phyloP scores from a whole-genome alignment of 78 protist genomes.

The Ministeria vibrans region DNA sequence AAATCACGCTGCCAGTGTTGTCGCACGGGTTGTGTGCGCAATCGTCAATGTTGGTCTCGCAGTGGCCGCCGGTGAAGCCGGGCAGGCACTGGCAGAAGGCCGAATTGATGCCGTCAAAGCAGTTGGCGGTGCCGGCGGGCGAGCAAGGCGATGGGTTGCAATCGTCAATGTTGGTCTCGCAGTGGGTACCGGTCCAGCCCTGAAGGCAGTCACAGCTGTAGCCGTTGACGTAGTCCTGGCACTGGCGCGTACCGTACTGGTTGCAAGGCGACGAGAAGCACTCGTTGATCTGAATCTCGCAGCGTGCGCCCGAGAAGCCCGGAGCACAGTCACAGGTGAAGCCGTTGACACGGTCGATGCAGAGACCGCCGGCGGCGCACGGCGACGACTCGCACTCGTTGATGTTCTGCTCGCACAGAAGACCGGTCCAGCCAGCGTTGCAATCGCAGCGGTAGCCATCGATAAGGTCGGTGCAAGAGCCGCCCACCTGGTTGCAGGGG shows the following conservation, averaged over 20 bases:
- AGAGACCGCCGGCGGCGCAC: no score
- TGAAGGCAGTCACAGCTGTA: background rate
- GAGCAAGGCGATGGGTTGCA: background rate
- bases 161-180: background rate
- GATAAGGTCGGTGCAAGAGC: no score
- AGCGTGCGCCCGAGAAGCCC: background rate
- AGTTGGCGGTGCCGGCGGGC: background rate
- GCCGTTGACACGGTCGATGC: background rate
- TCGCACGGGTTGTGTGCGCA: background rate
- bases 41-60: background rate
- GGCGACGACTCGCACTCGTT: no score
- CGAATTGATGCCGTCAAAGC: background rate
- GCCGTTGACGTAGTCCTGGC: background rate
- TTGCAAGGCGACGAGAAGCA: no score
- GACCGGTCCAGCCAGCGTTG: no score
- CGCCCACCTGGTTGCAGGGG: no score
- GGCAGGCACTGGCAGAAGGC: background rate
- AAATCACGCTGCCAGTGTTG: background rate
- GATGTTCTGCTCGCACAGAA: no score
- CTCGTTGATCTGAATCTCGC: background rate
- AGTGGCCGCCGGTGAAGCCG: background rate
- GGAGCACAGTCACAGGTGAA: background rate
- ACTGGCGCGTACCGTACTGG: no score
- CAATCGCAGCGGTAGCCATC: no score
- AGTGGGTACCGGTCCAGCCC: background rate